phyloP scores from a whole-genome alignment of 2,329 filamentous ascomycete genomes.

The Metarhizium brunneum region DNA sequence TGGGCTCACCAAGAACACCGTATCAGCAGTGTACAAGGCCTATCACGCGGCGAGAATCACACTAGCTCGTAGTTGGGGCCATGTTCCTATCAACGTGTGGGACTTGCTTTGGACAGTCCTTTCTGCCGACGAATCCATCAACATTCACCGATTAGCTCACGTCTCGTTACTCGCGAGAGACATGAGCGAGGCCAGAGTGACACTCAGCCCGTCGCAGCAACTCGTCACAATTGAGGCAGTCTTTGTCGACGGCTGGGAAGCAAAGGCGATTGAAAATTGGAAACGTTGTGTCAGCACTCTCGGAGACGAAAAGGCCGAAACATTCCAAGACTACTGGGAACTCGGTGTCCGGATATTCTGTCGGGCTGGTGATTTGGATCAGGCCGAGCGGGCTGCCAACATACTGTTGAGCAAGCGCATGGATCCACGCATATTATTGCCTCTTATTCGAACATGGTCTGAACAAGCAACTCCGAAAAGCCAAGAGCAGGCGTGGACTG shows the following conservation, averaged over 20 bases:
- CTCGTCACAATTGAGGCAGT: conserved; percentile 61
- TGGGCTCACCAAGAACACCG: conserved; percentile 23
- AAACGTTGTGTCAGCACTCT: conserved; percentile 45
- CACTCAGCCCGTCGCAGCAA: conserved; percentile 47
- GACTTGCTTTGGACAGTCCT: conserved; percentile 56
- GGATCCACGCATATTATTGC: conserved; percentile 50
- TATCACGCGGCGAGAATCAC: conserved; percentile 37
- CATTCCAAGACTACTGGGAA: conserved; percentile 49
- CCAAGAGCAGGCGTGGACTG: conserved; percentile 52
- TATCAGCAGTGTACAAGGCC: conserved; percentile 36
- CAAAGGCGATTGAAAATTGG: conserved; percentile 55
- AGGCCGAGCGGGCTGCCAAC: conserved; percentile 47
- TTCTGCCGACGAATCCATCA: conserved; percentile 39
- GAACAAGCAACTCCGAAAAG: conserved; percentile 35
- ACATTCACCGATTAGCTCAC: conserved; percentile 50
- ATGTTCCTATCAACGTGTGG: conserved; percentile 53
- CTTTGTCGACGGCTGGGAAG: conserved; percentile 51
- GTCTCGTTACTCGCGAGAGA: conserved; percentile 55
- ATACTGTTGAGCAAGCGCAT: conserved; percentile 39
- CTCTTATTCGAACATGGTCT: conserved; percentile 61
- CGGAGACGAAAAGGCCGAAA: conserved; percentile 33
- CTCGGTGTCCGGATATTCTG: conserved; percentile 59
- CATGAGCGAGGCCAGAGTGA: conserved; percentile 49
- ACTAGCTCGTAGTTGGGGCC: conserved; percentile 36
- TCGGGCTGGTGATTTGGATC: conserved; percentile 44